A percentile compares a stretch with the other conserved stretches of the same genome.
These are phyloP conservation scores for Russula emetica DNA, from an alignment of 768 basidiomycete genomes.

Conservation along the genomic window DNA sequence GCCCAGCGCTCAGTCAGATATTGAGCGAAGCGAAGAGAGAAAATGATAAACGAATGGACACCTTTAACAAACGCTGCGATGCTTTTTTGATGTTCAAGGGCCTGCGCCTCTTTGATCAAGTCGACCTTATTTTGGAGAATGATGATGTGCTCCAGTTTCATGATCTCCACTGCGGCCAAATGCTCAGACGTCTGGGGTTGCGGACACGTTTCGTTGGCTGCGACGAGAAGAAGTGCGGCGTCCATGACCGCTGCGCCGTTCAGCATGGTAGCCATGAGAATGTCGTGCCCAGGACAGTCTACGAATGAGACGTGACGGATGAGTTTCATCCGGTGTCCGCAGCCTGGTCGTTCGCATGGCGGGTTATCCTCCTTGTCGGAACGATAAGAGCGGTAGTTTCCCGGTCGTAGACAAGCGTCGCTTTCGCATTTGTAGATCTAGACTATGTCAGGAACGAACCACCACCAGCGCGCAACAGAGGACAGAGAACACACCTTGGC, in stretches of 20 bases:
- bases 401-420: slow-evolving; percentile 85
- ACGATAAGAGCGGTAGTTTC: slow-evolving; percentile 89
- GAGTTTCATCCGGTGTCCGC: slow-evolving; percentile 85
- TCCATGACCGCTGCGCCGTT: slow-evolving; percentile 99
- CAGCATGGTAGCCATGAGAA: slow-evolving; percentile 99
- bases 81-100: slow-evolving; percentile 93
- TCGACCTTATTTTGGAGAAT: slow-evolving; percentile 99
- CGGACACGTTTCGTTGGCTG: slow-evolving; percentile 97
- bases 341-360: slow-evolving; percentile 89
- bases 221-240: slow-evolving; percentile 90
- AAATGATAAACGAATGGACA: slow-evolving; percentile 32
- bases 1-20: neutral
- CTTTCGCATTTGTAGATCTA: slow-evolving; percentile 99
- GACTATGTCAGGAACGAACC: neutral
- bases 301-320: slow-evolving; percentile 98
- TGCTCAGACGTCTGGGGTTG: slow-evolving; percentile 99
- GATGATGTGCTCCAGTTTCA: slow-evolving; percentile 97
- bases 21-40: neutral
- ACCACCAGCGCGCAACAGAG: neutral
- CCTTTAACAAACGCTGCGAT: slow-evolving; percentile 95
- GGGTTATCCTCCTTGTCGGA: slow-evolving; percentile 94
- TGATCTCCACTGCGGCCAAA: slow-evolving; percentile 97
- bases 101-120: slow-evolving; percentile 91
- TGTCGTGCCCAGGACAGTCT: slow-evolving; percentile 96
- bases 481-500: slow-evolving; percentile 70